Percentiles rank a stretch among this genome's conserved stretches.
phyloP scores from a whole-genome alignment of 768 basidiomycete species.

The Suillus occidentalis region DNA sequence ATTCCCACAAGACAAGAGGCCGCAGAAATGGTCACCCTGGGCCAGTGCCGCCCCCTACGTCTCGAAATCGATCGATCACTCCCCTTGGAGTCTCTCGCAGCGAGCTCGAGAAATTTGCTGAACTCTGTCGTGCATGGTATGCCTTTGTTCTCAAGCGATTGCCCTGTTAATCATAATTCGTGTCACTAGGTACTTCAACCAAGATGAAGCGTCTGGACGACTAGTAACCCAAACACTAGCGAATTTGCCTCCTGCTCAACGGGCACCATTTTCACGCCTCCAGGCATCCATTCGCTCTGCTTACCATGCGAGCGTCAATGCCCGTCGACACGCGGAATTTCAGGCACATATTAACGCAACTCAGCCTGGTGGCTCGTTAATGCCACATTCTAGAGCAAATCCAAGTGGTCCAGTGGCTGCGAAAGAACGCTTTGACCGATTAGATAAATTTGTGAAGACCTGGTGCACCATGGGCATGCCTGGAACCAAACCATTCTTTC shows the following conservation, averaged over 20 bases:
- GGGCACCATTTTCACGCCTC: slow-evolving; percentile 81
- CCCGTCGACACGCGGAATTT: slow-evolving; percentile 78
- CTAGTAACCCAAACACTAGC: slow-evolving; percentile 82
- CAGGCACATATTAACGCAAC: slow-evolving; percentile 81
- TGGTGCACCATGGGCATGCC: slow-evolving; percentile 90
- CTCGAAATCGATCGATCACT: slow-evolving; percentile 65
- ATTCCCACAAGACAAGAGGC: too few species aligned
- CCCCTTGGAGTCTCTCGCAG: slow-evolving; percentile 63
- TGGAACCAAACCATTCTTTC: slow-evolving; percentile 82
- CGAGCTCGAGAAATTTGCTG: slow-evolving; percentile 79
- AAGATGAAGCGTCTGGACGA: slow-evolving; percentile 76
- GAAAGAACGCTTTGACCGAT: slow-evolving; percentile 75
- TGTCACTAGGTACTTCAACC: slow-evolving; percentile 71
- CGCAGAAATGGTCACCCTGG: slow-evolving; percentile 49
- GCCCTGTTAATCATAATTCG: slow-evolving; percentile 12
- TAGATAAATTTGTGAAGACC: slow-evolving; percentile 70
- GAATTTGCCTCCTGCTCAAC: slow-evolving; percentile 77
- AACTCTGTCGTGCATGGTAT: slow-evolving; percentile 77
- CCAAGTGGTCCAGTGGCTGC: slow-evolving; percentile 62
- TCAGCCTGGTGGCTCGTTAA: slow-evolving; percentile 75
- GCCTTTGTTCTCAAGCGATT: slow-evolving; percentile 18
- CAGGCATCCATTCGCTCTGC: slow-evolving; percentile 86
- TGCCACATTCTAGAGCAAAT: slow-evolving; percentile 69
- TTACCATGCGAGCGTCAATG: slow-evolving; percentile 79
- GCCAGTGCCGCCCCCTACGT: slow-evolving; percentile 54